Evolutionary conservation across 2,329 filamentous ascomycete genomes (phyloP).

Genomic region (Aspergillus awamori): DNA sequence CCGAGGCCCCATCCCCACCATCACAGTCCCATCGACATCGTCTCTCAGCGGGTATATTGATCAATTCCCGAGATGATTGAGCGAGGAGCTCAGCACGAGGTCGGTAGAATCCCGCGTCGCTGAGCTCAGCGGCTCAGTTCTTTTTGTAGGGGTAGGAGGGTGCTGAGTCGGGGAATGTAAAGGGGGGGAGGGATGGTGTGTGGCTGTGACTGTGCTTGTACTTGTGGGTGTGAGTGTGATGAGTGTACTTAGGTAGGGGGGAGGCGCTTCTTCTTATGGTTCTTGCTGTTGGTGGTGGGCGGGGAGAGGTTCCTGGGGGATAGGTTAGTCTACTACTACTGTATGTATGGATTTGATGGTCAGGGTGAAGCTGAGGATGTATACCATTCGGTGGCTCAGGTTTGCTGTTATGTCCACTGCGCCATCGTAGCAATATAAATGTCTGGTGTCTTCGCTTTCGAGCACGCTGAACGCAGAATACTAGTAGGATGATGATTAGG

Average conservation of each 20-base stretch:
- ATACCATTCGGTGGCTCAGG: not conserved
- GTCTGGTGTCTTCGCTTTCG: slow-evolving; percentile 7
- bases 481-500: slow-evolving; percentile 8
- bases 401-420: not conserved
- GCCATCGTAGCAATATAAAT: slow-evolving; percentile 18
- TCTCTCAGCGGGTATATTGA: slow-evolving; percentile 28
- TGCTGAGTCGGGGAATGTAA: not conserved
- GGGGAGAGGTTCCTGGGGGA: no score
- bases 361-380: not conserved
- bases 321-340: no score
- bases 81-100: slow-evolving; percentile 31
- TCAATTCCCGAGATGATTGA: slow-evolving; percentile 30
- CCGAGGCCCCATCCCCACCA: not conserved
- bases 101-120: slow-evolving; percentile 33
- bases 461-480: slow-evolving; percentile 8
- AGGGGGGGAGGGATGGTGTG: not conserved
- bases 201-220: not conserved
- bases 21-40: slow-evolving; percentile 1
- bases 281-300: not conserved
- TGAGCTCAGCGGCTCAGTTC: slow-evolving; percentile 27
- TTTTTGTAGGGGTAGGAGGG: not conserved
- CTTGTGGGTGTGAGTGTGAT: not conserved
- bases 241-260: not conserved
- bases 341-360: not conserved
- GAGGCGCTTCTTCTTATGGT: not conserved